Conservation (phyloP, 257 asterid species). For the Lantana camara region DNA sequence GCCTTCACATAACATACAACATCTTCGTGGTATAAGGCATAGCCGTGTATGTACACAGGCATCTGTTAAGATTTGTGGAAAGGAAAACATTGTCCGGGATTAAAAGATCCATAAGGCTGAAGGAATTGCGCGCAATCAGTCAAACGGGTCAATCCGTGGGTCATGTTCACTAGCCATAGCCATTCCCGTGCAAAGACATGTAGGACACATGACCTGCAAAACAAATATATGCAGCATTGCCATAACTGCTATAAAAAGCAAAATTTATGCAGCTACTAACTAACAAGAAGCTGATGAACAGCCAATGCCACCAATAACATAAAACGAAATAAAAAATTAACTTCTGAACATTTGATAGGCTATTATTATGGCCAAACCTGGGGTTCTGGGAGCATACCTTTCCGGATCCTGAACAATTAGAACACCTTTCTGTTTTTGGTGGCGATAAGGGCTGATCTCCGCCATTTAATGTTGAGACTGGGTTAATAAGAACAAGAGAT, state of each 20-base stretch:
- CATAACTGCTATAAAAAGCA: neutral
- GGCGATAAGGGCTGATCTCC: conserved; percentile 60
- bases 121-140: conserved; percentile 28
- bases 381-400: conserved; percentile 52
- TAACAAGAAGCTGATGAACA: neutral
- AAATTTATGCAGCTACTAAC: neutral
- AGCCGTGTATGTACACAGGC: neutral
- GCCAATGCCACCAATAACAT: neutral
- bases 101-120: neutral
- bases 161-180: conserved; percentile 98
- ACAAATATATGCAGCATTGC: conserved; percentile 5
- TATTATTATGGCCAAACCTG: conserved; percentile 5
- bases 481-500: conserved; percentile 73
- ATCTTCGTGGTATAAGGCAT: neutral
- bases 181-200: conserved; percentile 97
- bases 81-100: neutral
- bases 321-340: neutral
- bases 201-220: conserved; percentile 94
- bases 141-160: conserved; percentile 90
- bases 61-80: neutral
- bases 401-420: conserved; percentile 93
- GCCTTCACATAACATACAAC: neutral
- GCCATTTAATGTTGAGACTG: conserved; percentile 55
- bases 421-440: conserved; percentile 82
- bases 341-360: neutral